Percentiles rank a stretch among this genome's conserved stretches.
phyloP scores from a whole-genome alignment of 2,329 filamentous ascomycete species.

The Ascocoryne sarcoides region DNA sequence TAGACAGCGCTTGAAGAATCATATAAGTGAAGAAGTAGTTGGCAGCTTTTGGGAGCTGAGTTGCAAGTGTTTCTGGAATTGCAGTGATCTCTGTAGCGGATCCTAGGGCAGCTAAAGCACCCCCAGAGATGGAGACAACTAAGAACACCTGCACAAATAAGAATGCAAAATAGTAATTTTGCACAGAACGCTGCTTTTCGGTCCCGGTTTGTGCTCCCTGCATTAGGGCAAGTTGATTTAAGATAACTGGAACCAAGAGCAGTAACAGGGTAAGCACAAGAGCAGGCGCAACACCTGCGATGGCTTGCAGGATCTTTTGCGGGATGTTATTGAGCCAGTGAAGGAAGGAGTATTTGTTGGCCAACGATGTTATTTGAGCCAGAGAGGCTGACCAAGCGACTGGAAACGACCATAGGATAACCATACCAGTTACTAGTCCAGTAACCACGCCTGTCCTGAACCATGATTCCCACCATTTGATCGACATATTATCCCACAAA shows the following conservation, averaged over 20 bases:
- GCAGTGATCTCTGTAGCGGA: slow-evolving; percentile 43
- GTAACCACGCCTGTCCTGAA: slow-evolving; percentile 50
- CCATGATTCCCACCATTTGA: slow-evolving; percentile 90
- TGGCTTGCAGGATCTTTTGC: slow-evolving; percentile 50
- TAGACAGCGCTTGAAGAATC: slow-evolving; percentile 85
- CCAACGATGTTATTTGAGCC: slow-evolving; percentile 66
- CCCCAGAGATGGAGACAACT: slow-evolving; percentile 77
- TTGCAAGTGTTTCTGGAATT: slow-evolving; percentile 63
- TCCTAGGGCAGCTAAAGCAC: slow-evolving; percentile 55
- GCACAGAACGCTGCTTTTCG: slow-evolving; percentile 71
- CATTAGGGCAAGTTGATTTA: slow-evolving; percentile 61
- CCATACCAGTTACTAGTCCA: slow-evolving; percentile 59
- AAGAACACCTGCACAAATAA: slow-evolving; percentile 93
- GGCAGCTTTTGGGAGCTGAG: slow-evolving; percentile 73
- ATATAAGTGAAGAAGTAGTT: slow-evolving; percentile 99
- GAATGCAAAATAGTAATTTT: slow-evolving; percentile 88
- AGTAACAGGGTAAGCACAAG: slow-evolving; percentile 68
- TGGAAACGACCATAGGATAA: slow-evolving; percentile 83
- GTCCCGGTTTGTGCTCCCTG: slow-evolving; percentile 80
- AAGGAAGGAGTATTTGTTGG: slow-evolving; percentile 59
- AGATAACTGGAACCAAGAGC: slow-evolving; percentile 69
- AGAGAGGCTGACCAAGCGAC: slow-evolving; percentile 81
- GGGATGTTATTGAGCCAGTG: slow-evolving; percentile 58
- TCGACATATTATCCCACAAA: slow-evolving; percentile 94
- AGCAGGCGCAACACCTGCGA: slow-evolving; percentile 83